Percentiles rank a stretch among this genome's conserved stretches.
These are phyloP conservation scores for Phytophthora gonapodyides DNA, from an alignment of 352 stramenopile genomes.

Conservation along the genomic window DNA sequence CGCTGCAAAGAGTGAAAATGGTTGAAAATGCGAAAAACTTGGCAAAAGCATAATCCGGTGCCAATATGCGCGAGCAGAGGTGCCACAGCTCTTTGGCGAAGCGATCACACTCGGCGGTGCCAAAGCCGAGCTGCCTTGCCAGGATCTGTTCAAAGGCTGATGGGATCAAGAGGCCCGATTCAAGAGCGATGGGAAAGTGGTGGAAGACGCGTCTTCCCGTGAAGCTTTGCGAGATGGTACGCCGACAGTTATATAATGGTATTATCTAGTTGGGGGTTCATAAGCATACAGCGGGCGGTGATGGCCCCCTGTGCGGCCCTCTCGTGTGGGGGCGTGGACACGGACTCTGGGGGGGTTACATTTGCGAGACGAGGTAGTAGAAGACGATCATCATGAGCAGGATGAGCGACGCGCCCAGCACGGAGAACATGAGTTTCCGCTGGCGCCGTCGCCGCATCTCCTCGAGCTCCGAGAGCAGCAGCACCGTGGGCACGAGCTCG, in stretches of 20 bases:
- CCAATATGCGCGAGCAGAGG: conserved; percentile 3
- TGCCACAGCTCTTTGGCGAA: neutral
- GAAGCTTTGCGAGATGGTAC: conserved; percentile 1
- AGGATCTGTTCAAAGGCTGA: too few relatives aligned
- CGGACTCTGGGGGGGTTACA: conserved; percentile 30
- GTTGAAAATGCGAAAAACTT: too few relatives aligned
- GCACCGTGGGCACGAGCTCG: conserved; percentile 63
- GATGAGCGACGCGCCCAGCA: conserved; percentile 65
- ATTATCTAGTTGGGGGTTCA: conserved; percentile 30
- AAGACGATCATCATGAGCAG: conserved; percentile 79
- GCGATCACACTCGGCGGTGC: too few relatives aligned
- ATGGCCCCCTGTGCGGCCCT: conserved; percentile 15
- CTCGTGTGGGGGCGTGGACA: neutral
- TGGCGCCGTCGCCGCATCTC: conserved; percentile 63
- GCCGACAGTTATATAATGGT: conserved; percentile 23
- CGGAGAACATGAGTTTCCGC: conserved; percentile 72
- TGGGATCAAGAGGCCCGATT: too few relatives aligned
- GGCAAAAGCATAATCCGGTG: too few relatives aligned
- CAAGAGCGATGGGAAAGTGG: too few relatives aligned
- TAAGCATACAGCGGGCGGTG: conserved; percentile 26
- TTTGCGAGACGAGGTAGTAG: conserved; percentile 78
- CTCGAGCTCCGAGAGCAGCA: conserved; percentile 65
- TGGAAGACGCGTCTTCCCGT: too few relatives aligned
- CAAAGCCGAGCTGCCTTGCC: too few relatives aligned
- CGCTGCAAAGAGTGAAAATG: too few relatives aligned